Evolutionary conservation across 2,329 filamentous ascomycete species (phyloP).

Genomic region (Cordyceps javanica): DNA sequence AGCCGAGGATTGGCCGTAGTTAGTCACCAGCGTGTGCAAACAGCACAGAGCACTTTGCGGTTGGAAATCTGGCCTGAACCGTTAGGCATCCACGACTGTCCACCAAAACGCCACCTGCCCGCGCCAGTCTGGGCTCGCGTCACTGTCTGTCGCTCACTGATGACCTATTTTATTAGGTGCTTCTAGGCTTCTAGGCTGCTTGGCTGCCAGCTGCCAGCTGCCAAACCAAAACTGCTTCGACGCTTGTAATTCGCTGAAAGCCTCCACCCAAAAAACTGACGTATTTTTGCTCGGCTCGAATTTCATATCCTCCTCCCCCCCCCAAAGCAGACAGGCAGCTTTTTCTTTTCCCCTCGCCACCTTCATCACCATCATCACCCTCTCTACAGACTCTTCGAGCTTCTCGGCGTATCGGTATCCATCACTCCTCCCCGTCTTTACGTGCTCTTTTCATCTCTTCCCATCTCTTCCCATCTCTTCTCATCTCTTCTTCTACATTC

Average conservation of each 20-base stretch:
- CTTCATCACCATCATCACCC: neutral
- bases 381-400: neutral
- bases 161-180: too few species aligned
- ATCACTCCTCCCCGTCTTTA: neutral
- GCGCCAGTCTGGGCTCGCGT: constrained; percentile 7
- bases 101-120: neutral
- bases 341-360: constrained; percentile 9
- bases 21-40: constrained; percentile 4
- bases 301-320: neutral
- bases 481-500: neutral
- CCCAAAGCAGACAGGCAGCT: neutral
- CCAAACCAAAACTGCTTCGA: neutral
- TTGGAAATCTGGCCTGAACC: neutral
- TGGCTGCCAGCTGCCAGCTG: neutral
- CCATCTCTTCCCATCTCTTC: neutral
- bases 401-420: neutral
- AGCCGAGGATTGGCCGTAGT: constrained; percentile 12
- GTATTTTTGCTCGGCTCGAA: constrained; percentile 6
- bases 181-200: too few species aligned
- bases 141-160: too few species aligned
- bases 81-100: constrained; percentile 4
- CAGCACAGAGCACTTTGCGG: neutral
- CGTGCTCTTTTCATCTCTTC: neutral
- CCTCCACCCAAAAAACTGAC: constrained; percentile 7
- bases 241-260: neutral